phyloP scores from a whole-genome alignment of 768 basidiomycete genomes.

The Suillus spraguei region DNA sequence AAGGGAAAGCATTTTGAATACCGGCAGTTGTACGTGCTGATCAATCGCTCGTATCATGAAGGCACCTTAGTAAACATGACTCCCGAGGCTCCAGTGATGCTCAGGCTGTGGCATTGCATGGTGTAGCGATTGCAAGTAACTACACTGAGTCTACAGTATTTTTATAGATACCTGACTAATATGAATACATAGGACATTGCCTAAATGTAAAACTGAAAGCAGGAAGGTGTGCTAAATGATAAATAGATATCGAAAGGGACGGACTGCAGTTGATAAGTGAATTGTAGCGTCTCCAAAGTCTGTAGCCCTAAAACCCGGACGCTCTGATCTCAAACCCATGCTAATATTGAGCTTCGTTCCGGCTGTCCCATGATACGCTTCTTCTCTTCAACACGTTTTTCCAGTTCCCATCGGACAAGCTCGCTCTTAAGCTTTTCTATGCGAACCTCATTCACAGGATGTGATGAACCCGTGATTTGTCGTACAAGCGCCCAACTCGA shows the following conservation, averaged over 20 bases:
- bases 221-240: background rate
- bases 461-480: slow-evolving; percentile 41
- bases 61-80: too few species aligned
- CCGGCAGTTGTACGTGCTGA: too few species aligned
- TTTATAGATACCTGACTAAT: background rate
- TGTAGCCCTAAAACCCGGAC: background rate
- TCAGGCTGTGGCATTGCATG: too few species aligned
- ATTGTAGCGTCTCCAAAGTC: background rate
- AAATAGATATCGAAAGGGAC: background rate
- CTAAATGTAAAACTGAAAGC: background rate
- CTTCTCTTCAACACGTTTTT: slow-evolving; percentile 29
- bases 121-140: too few species aligned
- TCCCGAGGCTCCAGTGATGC: too few species aligned
- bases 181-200: background rate
- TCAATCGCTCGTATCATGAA: too few species aligned
- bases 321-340: background rate
- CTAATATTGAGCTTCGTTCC: slow-evolving; percentile 19
- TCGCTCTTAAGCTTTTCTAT: slow-evolving; percentile 43
- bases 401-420: slow-evolving; percentile 47
- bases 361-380: slow-evolving; percentile 24
- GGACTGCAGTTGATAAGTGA: background rate
- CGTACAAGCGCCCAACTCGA: slow-evolving; percentile 23
- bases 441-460: slow-evolving; percentile 49
- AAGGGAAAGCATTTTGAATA: too few species aligned
- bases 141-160: background rate